A percentile compares a stretch with the other conserved stretches of the same genome.
These are phyloP conservation scores for Udeniomyces megalosporus DNA, from an alignment of 768 basidiomycete species.

Conservation along the genomic window DNA sequence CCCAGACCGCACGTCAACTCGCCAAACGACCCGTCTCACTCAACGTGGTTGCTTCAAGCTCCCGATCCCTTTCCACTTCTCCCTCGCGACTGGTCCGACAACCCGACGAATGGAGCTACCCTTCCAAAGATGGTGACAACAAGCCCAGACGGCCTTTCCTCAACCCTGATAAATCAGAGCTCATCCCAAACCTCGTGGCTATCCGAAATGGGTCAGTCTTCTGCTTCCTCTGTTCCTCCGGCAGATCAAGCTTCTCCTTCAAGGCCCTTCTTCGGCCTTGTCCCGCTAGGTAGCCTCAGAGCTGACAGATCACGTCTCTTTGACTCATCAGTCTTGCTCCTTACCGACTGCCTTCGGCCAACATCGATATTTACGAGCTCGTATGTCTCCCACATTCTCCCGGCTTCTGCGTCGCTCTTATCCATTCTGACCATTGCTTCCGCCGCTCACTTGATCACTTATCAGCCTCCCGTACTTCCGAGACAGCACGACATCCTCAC, in stretches of 20 bases:
- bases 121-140: slow-evolving; percentile 12
- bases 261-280: too few species aligned
- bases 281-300: too few species aligned
- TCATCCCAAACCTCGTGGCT: slow-evolving; percentile 13
- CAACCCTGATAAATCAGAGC: slow-evolving; percentile 8
- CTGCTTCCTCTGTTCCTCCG: not conserved
- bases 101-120: slow-evolving; percentile 15
- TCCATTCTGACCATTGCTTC: not conserved
- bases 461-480: slow-evolving; percentile 10
- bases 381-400: not conserved
- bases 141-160: slow-evolving; percentile 14
- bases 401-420: not conserved
- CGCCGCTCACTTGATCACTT: not conserved
- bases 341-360: slow-evolving; percentile 10
- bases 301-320: not conserved
- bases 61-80: not conserved
- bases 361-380: slow-evolving; percentile 11
- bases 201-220: slow-evolving; percentile 4
- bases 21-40: not conserved
- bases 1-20: not conserved
- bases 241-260: not conserved
- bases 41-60: not conserved
- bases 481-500: slow-evolving; percentile 9
- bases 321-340: not conserved
- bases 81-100: not conserved